Evolutionary conservation across 139 green algal genomes (phyloP).

Genomic region (Deuterostichococcus epilithicus): DNA sequence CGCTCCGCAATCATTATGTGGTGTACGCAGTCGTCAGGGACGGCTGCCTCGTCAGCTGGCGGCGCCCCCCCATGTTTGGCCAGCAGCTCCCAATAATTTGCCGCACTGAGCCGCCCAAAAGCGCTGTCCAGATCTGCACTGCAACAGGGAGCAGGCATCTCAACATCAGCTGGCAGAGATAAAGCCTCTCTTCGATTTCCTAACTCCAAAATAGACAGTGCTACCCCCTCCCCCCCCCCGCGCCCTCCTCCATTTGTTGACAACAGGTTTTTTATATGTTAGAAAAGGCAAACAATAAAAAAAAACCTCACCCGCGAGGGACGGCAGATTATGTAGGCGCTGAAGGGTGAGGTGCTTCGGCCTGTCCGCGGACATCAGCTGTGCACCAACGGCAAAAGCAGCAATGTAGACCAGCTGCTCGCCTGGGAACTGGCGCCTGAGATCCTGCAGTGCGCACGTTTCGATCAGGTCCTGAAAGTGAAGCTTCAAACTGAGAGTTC

Average conservation of each 20-base stretch:
- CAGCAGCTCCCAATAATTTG: slow-evolving; percentile 23
- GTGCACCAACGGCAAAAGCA: slow-evolving; percentile 44
- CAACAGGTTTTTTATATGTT: no score
- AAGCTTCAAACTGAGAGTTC: background rate
- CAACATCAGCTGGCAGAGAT: background rate
- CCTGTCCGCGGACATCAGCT: slow-evolving; percentile 66
- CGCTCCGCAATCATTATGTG: background rate
- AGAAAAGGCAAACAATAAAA: no score
- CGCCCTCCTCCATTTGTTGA: no score
- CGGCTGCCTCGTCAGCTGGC: no score
- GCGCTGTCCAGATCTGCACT: background rate
- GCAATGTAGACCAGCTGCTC: slow-evolving; percentile 78
- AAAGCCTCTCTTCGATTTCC: no score
- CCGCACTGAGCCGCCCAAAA: background rate
- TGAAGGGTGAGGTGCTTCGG: slow-evolving; percentile 71
- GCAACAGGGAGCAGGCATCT: slow-evolving; percentile 25
- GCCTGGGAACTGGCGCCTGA: slow-evolving; percentile 5
- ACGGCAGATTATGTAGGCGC: slow-evolving; percentile 22
- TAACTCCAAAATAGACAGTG: no score
- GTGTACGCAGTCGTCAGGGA: background rate
- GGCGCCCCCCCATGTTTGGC: slow-evolving; percentile 3
- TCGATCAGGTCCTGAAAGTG: background rate
- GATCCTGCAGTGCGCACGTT: background rate
- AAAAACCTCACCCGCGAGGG: background rate
- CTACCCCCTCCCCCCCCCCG: no score